Base-by-base conservation (phyloP, 768 basidiomycete genomes). In the Mycena polygramma region DNA sequence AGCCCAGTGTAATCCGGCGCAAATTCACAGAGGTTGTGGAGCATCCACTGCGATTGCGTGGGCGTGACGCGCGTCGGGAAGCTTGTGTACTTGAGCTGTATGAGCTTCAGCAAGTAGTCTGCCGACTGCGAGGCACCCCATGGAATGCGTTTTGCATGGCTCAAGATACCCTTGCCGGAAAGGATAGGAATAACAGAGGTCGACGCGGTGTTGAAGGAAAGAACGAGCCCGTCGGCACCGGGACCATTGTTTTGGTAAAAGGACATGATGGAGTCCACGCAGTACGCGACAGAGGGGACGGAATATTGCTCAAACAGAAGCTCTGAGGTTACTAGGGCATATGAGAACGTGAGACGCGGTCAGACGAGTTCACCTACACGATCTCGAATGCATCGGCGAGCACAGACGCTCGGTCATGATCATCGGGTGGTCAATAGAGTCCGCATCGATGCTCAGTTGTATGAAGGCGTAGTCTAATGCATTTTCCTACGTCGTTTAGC, bases 291-390 rank as follows among this genome's bases (percentile, higher is more conserved):
- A 7, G 92, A 90, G 1, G 97, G 97, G 6, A 92, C 95, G 7
- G 87, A 86, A 78, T 99, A 99, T 53, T 91, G 87, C 81, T 99
- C 98, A 77, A 99, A 99, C 81, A 99, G 89, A 37, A 99, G 90
- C 77, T 99, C 98, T 0, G 96, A 96, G 11, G 96, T 97, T 64
- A 98, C 95, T 97, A 75, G 52, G 52, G 26, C 36, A 41, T 8
- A 46, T 52, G 36, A 62, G 66, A 53, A 30, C 24, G 36, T 35
- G 35, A 74, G 30, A 66, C 37, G 22, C 30, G 30, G 24, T 7
- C 26, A 62, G 54, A 52, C 2, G 49, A 26, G 5, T 53, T 22
- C 20, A 88, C 95, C 64, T 78, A 97, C 97, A 78, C 51, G 92
- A 88, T 77, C 98, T 85, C 3, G 95, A 98, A 80, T 97, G 94